Evolutionary conservation across 495 filamentous ascomycete genomes (phyloP).

Genomic region (Paragyromitra xinjiangensis): DNA sequence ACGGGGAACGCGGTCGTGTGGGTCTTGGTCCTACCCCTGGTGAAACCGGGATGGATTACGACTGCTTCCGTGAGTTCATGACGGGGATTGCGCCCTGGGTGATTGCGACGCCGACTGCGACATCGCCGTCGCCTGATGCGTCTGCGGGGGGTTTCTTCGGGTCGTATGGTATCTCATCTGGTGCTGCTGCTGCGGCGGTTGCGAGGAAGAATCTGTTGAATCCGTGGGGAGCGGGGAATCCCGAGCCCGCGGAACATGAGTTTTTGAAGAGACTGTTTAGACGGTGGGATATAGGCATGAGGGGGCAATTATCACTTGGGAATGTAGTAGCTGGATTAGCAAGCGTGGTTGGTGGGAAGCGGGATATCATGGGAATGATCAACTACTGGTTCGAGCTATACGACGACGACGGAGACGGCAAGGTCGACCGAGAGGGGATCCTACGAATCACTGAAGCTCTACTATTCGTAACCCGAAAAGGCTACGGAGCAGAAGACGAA

Average conservation of each 20-base stretch:
- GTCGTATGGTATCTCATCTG: constrained; percentile 33
- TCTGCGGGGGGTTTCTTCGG: constrained; percentile 35
- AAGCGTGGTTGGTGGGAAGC: constrained; percentile 80
- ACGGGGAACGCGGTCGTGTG: constrained; percentile 77
- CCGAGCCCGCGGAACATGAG: constrained; percentile 91
- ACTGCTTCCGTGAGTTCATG: constrained; percentile 91
- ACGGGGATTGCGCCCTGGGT: constrained; percentile 91
- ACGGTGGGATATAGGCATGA: constrained; percentile 82
- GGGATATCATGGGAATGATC: constrained; percentile 96
- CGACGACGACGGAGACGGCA: constrained; percentile 89
- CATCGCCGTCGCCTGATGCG: constrained; percentile 1
- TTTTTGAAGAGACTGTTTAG: constrained; percentile 90
- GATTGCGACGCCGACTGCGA: constrained; percentile 68
- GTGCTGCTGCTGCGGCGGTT: constrained; percentile 25
- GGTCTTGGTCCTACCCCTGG: constrained; percentile 81
- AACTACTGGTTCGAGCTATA: constrained; percentile 97
- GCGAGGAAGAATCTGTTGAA: constrained; percentile 65
- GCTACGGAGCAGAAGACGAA: constrained; percentile 69
- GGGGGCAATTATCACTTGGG: constrained; percentile 79
- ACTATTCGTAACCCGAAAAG: constrained; percentile 87
- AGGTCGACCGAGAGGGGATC: constrained; percentile 96
- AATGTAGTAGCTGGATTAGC: constrained; percentile 91
- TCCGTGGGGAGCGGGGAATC: constrained; percentile 75
- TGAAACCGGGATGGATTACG: constrained; percentile 91
- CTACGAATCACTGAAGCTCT: constrained; percentile 92